A percentile compares a stretch with the other conserved stretches of the same genome.
phyloP scores from a whole-genome alignment of 139 green algal species.

The Ettlia oleoabundans region DNA sequence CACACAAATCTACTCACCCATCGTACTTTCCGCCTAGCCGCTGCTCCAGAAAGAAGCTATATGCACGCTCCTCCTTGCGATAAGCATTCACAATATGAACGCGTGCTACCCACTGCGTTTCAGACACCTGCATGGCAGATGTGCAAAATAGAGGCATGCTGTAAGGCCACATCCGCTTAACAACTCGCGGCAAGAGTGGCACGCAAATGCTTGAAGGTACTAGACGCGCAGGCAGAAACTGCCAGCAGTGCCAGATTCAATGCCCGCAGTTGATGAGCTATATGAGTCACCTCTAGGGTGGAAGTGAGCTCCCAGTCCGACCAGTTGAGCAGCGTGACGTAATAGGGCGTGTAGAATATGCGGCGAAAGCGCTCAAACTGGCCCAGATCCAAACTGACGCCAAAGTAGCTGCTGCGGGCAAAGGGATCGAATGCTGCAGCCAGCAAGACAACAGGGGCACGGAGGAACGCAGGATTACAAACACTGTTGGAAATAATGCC shows the following conservation, averaged over 20 bases:
- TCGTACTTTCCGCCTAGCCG: slow-evolving; percentile 42
- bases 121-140: slow-evolving; percentile 41
- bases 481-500: too few relatives aligned
- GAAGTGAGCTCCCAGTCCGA: slow-evolving; percentile 8
- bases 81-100: slow-evolving; percentile 27
- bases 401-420: slow-evolving; percentile 40
- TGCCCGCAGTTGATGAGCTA: too few relatives aligned
- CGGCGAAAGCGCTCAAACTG: slow-evolving; percentile 49
- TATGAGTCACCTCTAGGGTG: background rate
- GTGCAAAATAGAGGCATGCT: too few relatives aligned
- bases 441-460: background rate
- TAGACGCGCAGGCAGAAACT: too few relatives aligned
- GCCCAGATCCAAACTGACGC: slow-evolving; percentile 35
- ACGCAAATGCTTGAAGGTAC: too few relatives aligned
- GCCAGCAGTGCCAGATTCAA: too few relatives aligned
- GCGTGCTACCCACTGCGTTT: slow-evolving; percentile 34
- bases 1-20: slow-evolving; percentile 10
- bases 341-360: slow-evolving; percentile 50
- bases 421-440: slow-evolving; percentile 41
- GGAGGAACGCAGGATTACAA: background rate
- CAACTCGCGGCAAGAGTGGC: too few relatives aligned
- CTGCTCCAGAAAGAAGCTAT: slow-evolving; percentile 37
- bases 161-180: too few relatives aligned
- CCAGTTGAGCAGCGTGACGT: slow-evolving; percentile 31
- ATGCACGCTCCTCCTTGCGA: slow-evolving; percentile 7